Evolutionary conservation across 495 filamentous ascomycete species (phyloP), one percentile per base, ranked within the genome.

Genomic region (Penicillium turbatum): DNA sequence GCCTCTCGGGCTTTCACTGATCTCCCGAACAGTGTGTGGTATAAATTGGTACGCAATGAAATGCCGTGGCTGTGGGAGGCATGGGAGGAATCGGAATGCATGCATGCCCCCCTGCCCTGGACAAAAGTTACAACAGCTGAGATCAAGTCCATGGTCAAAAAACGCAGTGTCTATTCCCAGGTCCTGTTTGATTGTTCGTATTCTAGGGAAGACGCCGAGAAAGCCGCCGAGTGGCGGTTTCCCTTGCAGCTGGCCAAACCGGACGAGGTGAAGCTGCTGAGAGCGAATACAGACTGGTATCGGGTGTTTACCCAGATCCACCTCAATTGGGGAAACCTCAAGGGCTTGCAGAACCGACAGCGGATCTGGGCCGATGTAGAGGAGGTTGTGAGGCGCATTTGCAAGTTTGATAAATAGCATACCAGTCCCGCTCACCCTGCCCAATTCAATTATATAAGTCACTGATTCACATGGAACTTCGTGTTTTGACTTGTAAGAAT

Each of bases 51-150:
- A 19, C 48, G 48, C 3, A 36, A 56, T 38, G 66, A 72, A 16
- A 68, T 69, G 66, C 67, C 66, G 0, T 72, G 62, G 62, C 34
- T 71, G 7, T 70, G 59, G 57, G 70, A 73, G 56, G 58, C 56
- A 0, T 62, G 56, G 53, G 52, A 58, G 2, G 47, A 52, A 29
- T 30, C 27, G 9, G 54, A 57, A 37, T 16, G 38, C 15, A 49
- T 15, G 10, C 40, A 53, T 9, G 13, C 10, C 6, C 53, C 45
- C 44, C 44, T 35, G 17, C 10, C 38, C 34, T 64, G 38, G 57
- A 62, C 52, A 34, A 53, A 32, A 53, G 48, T 53, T 17, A 53
- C 30, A 27, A 39, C 44, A 45, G 57, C 53, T 17, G 59, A 51
- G 51, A 35, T 56, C 13, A 38, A 40, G 19, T 34, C 40, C 7